Evolutionary conservation across 2,329 filamentous ascomycete species (phyloP), one percentile per base, ranked within the genome.

Genomic region (Arthrinium phaeospermum): DNA sequence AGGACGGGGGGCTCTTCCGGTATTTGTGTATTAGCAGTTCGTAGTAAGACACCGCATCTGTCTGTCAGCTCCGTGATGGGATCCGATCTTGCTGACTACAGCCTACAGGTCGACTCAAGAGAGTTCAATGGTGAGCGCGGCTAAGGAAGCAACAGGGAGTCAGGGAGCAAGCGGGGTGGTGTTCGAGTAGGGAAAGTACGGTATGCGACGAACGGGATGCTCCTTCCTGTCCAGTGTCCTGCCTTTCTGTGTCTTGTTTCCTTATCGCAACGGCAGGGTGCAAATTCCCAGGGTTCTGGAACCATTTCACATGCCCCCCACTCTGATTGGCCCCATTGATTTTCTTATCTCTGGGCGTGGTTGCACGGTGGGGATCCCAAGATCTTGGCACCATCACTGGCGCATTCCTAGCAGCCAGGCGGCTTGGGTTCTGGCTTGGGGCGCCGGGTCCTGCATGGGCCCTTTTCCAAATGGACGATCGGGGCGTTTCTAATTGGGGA

Each of bases 321-420:
- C 57, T 64, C 19, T 41, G 19, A 64, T 64, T 41, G 57, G 57
- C 57, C 57, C 34, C 30, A 64, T 41, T 12, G 30, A 24, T 64
- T 64, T 64, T 24, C 57, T 64, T 64, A 64, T 64, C 57, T 64
- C 57, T 41, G 57, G 57, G 57, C 57, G n/a, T n/a, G 6, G 51
- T 24, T 27, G 16, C 27, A 19, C 19, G 27, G 51, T 34, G 51
- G 51, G 51, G n/a, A 27, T n/a, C n/a, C 49, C 49, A 51, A 27
- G n/a, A n/a, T 34, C 57, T 64, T 64, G 57, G 57, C 57, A 41
- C 34, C 22, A 34, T 30, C 7, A 22, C 57, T n/a, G 22, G 10
- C 19, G 34, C 34, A 13, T 49, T 49, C 7, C 19, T 41, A 12
- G 57, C 4, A 37, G 30, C 7, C 27, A 27, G 49, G 37, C 10